Evolutionary conservation across 1,284 basidiomycete genomes (phyloP), one percentile per base, ranked within the genome.

Genomic region (Takashimella koratensis): DNA sequence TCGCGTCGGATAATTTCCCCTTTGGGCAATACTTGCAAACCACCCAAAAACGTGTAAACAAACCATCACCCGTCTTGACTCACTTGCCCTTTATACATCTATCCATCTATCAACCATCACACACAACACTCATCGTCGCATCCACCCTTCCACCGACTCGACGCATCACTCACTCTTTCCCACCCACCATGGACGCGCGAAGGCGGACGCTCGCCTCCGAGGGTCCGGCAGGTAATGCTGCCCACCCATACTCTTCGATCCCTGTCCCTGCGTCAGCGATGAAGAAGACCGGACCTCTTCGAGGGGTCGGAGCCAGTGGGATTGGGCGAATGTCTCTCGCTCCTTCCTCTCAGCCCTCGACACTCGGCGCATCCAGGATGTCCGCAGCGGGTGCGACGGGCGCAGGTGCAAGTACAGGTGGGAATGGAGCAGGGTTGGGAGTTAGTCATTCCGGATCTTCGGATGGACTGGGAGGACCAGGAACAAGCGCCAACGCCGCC

Each of bases 181-280:
- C 27, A 21, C 3, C 46, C 56, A 76, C 64, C 54, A 80, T 80
- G 74, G 84, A 84, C 60, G 66, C 74, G 43, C 77, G 79, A 26
- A 79, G 84, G 44, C 79, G 82, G 41, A 84, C 68, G 0, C 60
- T 84, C 26, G 81, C 81, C 0, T 79, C 86, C 74, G 84, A 83
- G 45, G 80, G 86, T 48, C 74, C 80, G 3, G 71, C 82, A 58
- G 79, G 78, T 13, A 83, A 80, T 64, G 67, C 67, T 45, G 79
- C 83, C n/a, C 82, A 83, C 6, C 78, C 52, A 24, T n/a, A 78
- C 39, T 73, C 75, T 1, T 62, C 66, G 19, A 68, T 79, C 39
- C 77, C 78, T 10, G 61, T 77, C 10, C 70, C 68, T 49, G 82
- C 86, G 5, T 82, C 85, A 1, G 85, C 86, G 0, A 73, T 81